Conservation (phyloP, 2,329 filamentous ascomycete genomes). For the Corynespora cassiicola region DNA sequence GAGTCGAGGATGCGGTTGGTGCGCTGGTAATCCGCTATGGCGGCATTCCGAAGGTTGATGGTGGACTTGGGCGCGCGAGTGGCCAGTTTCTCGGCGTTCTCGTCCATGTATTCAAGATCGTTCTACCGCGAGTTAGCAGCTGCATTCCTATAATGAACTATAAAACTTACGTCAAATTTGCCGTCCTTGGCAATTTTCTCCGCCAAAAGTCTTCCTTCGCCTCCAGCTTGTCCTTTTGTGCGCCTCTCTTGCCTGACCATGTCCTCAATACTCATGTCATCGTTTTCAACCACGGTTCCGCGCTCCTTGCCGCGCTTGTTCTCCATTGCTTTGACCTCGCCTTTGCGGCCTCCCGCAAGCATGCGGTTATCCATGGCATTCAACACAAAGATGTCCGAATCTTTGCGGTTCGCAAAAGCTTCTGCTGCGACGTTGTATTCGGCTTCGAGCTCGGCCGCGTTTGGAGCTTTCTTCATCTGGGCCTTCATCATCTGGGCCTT, state of each 20-base stretch:
- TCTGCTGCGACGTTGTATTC: constrained; percentile 82
- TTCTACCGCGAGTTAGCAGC: constrained; percentile 54
- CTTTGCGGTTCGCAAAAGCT: constrained; percentile 62
- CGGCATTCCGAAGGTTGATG: constrained; percentile 83
- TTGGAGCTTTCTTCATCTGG: constrained; percentile 78
- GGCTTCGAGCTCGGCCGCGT: constrained; percentile 77
- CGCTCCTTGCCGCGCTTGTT: constrained; percentile 85
- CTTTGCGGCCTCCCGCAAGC: constrained; percentile 75
- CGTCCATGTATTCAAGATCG: constrained; percentile 95
- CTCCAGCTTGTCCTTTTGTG: constrained; percentile 77
- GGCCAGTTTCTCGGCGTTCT: constrained; percentile 90
- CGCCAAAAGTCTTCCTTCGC: constrained; percentile 82
- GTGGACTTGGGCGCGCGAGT: constrained; percentile 87
- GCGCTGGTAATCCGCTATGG: constrained; percentile 88
- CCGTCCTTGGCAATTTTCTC: constrained; percentile 93
- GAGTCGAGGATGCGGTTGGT: constrained; percentile 84
- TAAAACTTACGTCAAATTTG: constrained; percentile 72
- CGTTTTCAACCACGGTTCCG: constrained; percentile 85
- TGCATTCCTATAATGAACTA: constrained; percentile 4
- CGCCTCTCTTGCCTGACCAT: constrained; percentile 96
- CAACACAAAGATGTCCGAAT: constrained; percentile 77
- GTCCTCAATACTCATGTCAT: constrained; percentile 94
- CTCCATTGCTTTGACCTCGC: constrained; percentile 78
- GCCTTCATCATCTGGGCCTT: constrained; percentile 97
- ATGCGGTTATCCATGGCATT: constrained; percentile 89